Conservation (phyloP, 257 asterid genomes). For the Marsdenia floribunda region DNA sequence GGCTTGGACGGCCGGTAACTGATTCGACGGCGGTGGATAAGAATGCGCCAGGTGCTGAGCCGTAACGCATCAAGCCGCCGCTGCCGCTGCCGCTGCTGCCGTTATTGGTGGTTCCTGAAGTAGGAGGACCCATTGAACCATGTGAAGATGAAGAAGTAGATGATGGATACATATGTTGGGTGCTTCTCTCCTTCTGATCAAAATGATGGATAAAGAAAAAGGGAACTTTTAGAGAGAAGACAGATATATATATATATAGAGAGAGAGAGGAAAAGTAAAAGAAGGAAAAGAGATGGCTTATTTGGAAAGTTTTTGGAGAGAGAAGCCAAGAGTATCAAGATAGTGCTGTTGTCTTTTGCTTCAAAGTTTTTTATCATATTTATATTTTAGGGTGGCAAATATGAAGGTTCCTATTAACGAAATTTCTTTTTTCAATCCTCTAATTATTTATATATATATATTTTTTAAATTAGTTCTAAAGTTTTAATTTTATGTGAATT, state of each 20-base stretch:
- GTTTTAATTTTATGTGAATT: no score
- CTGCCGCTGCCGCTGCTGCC: no score
- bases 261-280: neutral
- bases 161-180: slow-evolving; percentile 49
- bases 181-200: neutral
- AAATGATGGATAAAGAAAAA: neutral
- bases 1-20: slow-evolving; percentile 25
- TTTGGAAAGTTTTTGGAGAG: no score
- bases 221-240: neutral
- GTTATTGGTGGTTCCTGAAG: slow-evolving; percentile 7
- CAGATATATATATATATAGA: no score
- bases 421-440: no score
- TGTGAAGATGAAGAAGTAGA: slow-evolving; percentile 69
- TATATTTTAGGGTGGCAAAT: no score
- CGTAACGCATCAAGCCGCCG: slow-evolving; percentile 53
- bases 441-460: no score
- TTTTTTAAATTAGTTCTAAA: no score
- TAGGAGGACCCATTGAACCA: slow-evolving; percentile 37
- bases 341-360: slow-evolving; percentile 9
- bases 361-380: no score
- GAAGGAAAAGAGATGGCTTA: slow-evolving; percentile 2
- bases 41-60: slow-evolving; percentile 68
- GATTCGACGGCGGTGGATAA: slow-evolving; percentile 55
- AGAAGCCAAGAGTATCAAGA: neutral
- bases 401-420: no score